These are phyloP conservation scores for Orobanche coerulescens DNA, from an alignment of 257 asterid species.

Conservation along the genomic window DNA sequence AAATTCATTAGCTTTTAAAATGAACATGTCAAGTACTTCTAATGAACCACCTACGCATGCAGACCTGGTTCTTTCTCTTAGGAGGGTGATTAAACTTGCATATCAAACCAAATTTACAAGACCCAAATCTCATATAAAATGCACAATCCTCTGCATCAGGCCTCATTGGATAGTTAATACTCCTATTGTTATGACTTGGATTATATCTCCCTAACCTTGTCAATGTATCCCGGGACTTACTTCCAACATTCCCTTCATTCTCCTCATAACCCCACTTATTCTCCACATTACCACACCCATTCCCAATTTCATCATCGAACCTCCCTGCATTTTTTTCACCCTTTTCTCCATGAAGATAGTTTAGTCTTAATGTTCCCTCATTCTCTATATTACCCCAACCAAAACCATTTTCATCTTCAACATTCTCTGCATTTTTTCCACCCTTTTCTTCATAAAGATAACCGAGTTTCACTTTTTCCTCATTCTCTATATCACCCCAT, in stretches of 20 bases:
- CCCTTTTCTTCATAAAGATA: background rate
- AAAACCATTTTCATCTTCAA: background rate
- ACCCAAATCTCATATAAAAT: constrained; percentile 61
- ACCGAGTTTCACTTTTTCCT: background rate
- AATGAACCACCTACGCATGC: constrained; percentile 3
- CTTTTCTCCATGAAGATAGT: constrained; percentile 2
- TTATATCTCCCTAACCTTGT: constrained; percentile 15
- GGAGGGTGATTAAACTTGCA: constrained; percentile 97
- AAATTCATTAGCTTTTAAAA: constrained; percentile 5
- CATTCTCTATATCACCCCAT: background rate
- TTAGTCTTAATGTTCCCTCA: background rate
- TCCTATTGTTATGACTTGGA: constrained; percentile 25
- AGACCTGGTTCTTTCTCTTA: constrained; percentile 57
- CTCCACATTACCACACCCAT: constrained; percentile 22
- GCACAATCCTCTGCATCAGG: constrained; percentile 88
- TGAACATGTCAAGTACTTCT: background rate
- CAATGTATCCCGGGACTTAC: constrained; percentile 17
- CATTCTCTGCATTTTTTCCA: background rate
- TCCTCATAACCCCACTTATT: constrained; percentile 23
- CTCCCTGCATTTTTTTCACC: constrained; percentile 20
- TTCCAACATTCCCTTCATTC: constrained; percentile 22
- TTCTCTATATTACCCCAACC: background rate
- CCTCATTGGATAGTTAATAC: constrained; percentile 54
- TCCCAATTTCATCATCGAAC: constrained; percentile 18
- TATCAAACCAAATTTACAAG: constrained; percentile 69